phyloP scores from a whole-genome alignment of 1,139 yeast genomes.

The Williopsis jadinii region DNA sequence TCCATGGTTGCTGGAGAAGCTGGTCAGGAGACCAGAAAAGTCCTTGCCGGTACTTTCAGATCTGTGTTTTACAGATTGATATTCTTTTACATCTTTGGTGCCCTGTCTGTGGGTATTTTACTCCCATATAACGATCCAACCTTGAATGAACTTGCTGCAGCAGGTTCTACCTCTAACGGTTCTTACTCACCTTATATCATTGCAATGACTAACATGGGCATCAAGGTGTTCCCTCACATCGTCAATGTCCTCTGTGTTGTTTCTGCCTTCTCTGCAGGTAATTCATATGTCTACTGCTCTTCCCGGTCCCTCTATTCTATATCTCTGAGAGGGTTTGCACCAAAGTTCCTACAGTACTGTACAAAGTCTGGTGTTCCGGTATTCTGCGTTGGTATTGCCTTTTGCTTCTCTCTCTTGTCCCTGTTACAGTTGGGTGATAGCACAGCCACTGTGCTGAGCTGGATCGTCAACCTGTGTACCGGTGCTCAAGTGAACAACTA shows the following conservation, averaged over 20 bases:
- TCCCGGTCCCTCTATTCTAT: slow-evolving; percentile 56
- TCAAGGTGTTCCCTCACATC: slow-evolving; percentile 46
- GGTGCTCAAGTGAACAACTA: slow-evolving; percentile 64
- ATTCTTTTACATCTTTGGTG: slow-evolving; percentile 37
- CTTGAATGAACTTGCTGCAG: slow-evolving; percentile 42
- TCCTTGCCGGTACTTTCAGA: slow-evolving; percentile 41
- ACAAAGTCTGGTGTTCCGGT: slow-evolving; percentile 48
- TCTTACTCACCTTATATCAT: slow-evolving; percentile 51
- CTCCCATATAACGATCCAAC: slow-evolving; percentile 38
- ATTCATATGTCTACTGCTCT: slow-evolving; percentile 53
- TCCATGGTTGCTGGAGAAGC: slow-evolving; percentile 44
- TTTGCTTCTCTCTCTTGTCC: slow-evolving; percentile 27
- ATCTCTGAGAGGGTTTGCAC: slow-evolving; percentile 54
- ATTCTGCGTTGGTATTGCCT: slow-evolving; percentile 35
- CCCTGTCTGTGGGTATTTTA: slow-evolving; percentile 40
- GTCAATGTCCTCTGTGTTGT: slow-evolving; percentile 49
- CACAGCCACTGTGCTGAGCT: slow-evolving; percentile 50
- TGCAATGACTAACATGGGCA: slow-evolving; percentile 42
- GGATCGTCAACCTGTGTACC: slow-evolving; percentile 62
- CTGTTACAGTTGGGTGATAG: slow-evolving; percentile 42
- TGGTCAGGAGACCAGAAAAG: slow-evolving; percentile 40
- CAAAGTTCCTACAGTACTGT: slow-evolving; percentile 39
- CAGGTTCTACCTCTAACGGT: slow-evolving; percentile 35
- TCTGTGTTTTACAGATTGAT: slow-evolving; percentile 40
- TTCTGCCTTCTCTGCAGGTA: slow-evolving; percentile 58